These are phyloP conservation scores for Emergomyces orientalis DNA, from an alignment of 2,329 filamentous ascomycete species.

Conservation along the genomic window DNA sequence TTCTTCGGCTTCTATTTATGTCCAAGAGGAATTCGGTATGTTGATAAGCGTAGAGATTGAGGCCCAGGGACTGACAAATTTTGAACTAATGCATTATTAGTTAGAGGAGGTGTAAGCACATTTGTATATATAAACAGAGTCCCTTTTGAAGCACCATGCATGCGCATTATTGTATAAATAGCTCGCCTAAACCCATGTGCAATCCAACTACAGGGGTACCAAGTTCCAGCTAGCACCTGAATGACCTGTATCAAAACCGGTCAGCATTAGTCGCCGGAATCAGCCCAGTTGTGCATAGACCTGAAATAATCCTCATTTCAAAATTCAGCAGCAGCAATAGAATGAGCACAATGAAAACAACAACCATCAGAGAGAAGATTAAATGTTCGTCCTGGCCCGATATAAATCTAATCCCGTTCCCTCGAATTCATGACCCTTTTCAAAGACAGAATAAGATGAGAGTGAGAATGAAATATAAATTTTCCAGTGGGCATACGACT, in stretches of 20 bases:
- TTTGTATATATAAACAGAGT: neutral
- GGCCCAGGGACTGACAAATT: neutral
- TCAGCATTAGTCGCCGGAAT: too few relatives aligned
- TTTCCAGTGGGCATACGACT: conserved; percentile 57
- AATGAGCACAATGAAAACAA: neutral
- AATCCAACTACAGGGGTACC: neutral
- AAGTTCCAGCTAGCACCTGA: too few relatives aligned
- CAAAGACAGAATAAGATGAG: neutral
- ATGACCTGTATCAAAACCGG: neutral
- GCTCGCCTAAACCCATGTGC: neutral
- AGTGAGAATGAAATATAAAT: too few relatives aligned
- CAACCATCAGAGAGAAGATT: conserved; percentile 16
- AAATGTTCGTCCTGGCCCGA: conserved; percentile 12
- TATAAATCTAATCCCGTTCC: neutral
- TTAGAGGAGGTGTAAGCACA: too few relatives aligned
- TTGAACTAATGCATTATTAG: neutral
- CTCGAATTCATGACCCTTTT: neutral
- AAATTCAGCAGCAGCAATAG: neutral
- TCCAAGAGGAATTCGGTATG: too few relatives aligned
- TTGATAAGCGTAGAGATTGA: too few relatives aligned
- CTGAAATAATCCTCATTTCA: neutral
- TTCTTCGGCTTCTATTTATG: neutral
- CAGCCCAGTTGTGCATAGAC: neutral
- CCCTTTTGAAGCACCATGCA: neutral
- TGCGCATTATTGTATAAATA: neutral